A percentile compares a stretch with the other conserved stretches of the same genome.
These are phyloP conservation scores for Aspergillus aculeatus DNA, from an alignment of 2,329 filamentous ascomycete species.

Conservation along the genomic window DNA sequence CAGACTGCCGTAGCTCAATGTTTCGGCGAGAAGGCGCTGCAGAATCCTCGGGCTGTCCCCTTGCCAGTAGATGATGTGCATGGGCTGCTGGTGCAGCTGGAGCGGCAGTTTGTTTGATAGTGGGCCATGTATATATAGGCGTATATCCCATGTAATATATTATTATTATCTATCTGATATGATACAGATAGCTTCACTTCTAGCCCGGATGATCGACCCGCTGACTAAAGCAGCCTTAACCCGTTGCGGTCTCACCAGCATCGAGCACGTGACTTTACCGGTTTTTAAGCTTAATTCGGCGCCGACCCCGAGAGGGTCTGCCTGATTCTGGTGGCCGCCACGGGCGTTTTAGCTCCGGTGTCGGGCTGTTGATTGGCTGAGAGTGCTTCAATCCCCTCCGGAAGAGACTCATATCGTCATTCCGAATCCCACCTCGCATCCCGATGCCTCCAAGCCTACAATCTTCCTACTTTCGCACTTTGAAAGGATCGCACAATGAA, in stretches of 20 bases:
- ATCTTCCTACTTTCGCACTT: neutral
- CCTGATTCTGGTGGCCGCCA: slow-evolving; percentile 4
- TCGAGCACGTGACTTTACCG: neutral
- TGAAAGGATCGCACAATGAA: neutral
- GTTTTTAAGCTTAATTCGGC: slow-evolving; percentile 9
- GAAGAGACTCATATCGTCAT: slow-evolving; percentile 7
- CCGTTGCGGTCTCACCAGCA: neutral
- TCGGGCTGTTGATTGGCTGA: slow-evolving; percentile 10
- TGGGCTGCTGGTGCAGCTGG: slow-evolving; percentile 36
- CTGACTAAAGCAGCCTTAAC: neutral
- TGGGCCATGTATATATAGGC: slow-evolving; percentile 15
- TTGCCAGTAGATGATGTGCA: slow-evolving; percentile 39
- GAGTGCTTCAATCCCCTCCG: slow-evolving; percentile 7
- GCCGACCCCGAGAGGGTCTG: slow-evolving; percentile 2
- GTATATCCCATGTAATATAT: slow-evolving; percentile 3
- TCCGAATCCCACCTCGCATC: neutral
- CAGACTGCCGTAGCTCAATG: slow-evolving; percentile 26
- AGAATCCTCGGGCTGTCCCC: slow-evolving; percentile 37
- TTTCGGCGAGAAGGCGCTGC: slow-evolving; percentile 28
- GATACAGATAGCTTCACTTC: neutral
- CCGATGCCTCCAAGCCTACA: neutral
- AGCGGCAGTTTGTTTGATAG: slow-evolving; percentile 38
- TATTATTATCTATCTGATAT: no score
- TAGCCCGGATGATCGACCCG: neutral
- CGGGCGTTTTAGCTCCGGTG: neutral